Base-by-base conservation (phyloP, 1,284 basidiomycete species). In the Malassezia japonica region DNA sequence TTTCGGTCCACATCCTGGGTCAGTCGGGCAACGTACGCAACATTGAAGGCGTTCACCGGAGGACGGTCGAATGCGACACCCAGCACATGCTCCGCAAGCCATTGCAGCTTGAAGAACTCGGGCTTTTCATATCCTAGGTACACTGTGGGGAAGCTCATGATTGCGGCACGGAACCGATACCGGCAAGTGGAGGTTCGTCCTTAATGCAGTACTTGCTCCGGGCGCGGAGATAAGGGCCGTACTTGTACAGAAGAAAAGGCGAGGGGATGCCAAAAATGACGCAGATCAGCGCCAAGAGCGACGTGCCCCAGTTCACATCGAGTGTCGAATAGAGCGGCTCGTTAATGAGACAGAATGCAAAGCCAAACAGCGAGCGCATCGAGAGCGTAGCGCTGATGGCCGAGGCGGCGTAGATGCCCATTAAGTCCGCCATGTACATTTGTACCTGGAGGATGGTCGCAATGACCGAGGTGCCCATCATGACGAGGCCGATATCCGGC, bases 401-500 rank as follows among this genome's bases (percentile, higher is more conserved):
- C 0, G 61, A 65, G 0, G 74, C 71, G 3, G 73, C 72, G 24
- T 69, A 65, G 15, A 74, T 39, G 2, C 57, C 58, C 59, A 72
- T 65, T 1, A 61, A 42, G 43, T 69, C 64, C 16, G 67, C 66
- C 16, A 67, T 41, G 55, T 68, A 70, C 32, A 56, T 52, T 35
- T 66, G 65, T 20, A 58, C 53, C 13, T 44, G 52, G 28, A 62
- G 42, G 20, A 67, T 65, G 20, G 60, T 57, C 16, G 56, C 55
- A 50, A 60, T 57, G 12, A 55, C 34, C 5, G 59, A 59, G 1
- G 48, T 36, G 7, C 53, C 49, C 21, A 65, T 51, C 4, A 66
- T 12, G 5, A 31, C 47, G 1, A 60, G 58, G 3, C 61, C 61
- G 24, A 70, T 64, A 47, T 72, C 85, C 83, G 81, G 79, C 1